phyloP scores from a whole-genome alignment of 2,329 filamentous ascomycete species.

The Pseudogymnoascus pannorum region DNA sequence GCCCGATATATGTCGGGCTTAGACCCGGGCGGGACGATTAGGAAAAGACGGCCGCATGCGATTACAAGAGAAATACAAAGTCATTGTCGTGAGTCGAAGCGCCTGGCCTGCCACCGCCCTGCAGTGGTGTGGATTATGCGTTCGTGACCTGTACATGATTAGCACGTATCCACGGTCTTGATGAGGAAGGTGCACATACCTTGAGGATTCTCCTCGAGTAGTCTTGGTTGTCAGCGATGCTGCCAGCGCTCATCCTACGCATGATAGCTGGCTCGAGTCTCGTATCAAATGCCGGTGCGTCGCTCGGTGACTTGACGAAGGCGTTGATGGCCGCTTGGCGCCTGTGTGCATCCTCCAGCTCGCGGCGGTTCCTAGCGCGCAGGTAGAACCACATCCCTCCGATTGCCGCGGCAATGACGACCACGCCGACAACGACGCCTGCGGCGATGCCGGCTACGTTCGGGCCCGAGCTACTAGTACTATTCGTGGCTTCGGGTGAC shows the following conservation, averaged over 20 bases:
- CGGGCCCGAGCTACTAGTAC: slow-evolving; percentile 30
- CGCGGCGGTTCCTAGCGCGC: slow-evolving; percentile 66
- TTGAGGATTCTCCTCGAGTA: slow-evolving; percentile 94
- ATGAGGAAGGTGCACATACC: slow-evolving; percentile 47
- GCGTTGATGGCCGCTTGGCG: slow-evolving; percentile 72
- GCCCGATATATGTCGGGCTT: not conserved
- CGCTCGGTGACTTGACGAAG: slow-evolving; percentile 63
- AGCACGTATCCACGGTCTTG: not conserved
- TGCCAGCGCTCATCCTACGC: slow-evolving; percentile 84
- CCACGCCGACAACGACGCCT: slow-evolving; percentile 77
- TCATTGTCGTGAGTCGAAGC: slow-evolving; percentile 9
- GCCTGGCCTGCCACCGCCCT: not conserved
- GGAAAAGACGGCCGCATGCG: not conserved
- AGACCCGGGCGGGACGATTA: not conserved
- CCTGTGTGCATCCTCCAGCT: slow-evolving; percentile 77
- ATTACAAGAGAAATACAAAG: slow-evolving; percentile 5
- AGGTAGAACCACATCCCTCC: slow-evolving; percentile 68
- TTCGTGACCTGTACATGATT: not conserved
- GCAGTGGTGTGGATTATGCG: slow-evolving; percentile 1
- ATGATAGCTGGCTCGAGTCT: slow-evolving; percentile 78
- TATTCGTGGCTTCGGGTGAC: not conserved
- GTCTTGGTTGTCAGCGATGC: slow-evolving; percentile 94
- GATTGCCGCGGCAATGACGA: slow-evolving; percentile 57
- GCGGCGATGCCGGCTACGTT: slow-evolving; percentile 80
- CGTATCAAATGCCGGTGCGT: slow-evolving; percentile 68